phyloP scores from a whole-genome alignment of 331 rosid species.

The Pyrus hybrid region DNA sequence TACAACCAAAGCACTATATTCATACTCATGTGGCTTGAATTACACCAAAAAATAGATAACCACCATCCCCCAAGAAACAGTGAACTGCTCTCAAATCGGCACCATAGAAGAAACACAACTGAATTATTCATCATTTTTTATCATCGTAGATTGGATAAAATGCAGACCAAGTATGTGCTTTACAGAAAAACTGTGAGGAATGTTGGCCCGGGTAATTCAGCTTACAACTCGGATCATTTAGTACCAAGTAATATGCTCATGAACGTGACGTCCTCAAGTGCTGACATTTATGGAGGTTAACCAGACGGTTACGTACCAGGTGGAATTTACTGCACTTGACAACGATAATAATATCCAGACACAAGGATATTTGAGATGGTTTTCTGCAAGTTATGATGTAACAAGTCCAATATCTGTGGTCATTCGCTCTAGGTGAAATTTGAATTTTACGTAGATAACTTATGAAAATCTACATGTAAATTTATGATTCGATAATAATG shows the following conservation, averaged over 20 bases:
- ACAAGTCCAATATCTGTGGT: conserved; percentile 45
- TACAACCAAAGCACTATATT: conserved; percentile 36
- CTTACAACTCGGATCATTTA: conserved; percentile 8
- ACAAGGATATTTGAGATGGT: conserved; percentile 51
- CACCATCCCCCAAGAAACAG: conserved; percentile 6
- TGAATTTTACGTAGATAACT: not conserved
- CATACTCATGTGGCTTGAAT: conserved; percentile 49
- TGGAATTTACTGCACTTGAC: conserved; percentile 26
- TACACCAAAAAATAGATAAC: conserved; percentile 34
- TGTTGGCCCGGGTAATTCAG: conserved; percentile 35
- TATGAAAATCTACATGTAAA: too few relatives aligned
- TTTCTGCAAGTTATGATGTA: conserved; percentile 30
- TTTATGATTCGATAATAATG: too few relatives aligned
- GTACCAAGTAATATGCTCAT: conserved; percentile 34
- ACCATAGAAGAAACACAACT: conserved; percentile 35
- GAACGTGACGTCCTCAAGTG: conserved; percentile 27
- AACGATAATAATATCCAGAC: not conserved
- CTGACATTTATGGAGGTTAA: conserved; percentile 39
- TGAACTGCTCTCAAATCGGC: conserved; percentile 26
- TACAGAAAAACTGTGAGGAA: conserved; percentile 40
- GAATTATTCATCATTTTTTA: conserved; percentile 51
- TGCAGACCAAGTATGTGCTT: conserved; percentile 3
- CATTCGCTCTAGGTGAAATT: not conserved
- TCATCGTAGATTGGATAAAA: conserved; percentile 12
- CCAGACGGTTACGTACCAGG: conserved; percentile 38